phyloP scores from a whole-genome alignment of 495 filamentous ascomycete species.

The Thozetella sp. region DNA sequence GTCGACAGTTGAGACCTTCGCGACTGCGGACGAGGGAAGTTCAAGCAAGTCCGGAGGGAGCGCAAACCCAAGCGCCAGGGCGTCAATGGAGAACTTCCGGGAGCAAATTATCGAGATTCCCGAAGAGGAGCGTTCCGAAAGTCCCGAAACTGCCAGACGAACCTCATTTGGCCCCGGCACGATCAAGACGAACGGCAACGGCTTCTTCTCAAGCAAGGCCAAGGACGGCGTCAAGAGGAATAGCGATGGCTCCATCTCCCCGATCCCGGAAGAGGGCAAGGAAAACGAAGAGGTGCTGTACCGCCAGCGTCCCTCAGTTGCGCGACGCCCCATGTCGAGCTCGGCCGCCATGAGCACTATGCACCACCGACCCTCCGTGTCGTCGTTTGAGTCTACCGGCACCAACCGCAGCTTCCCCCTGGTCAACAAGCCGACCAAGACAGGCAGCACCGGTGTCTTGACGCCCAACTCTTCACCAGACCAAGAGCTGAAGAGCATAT shows the following conservation, averaged over 20 bases:
- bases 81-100: slow-evolving; percentile 6
- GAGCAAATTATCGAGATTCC: slow-evolving; percentile 10
- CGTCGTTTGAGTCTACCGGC: slow-evolving; percentile 49
- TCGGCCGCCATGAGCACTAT: slow-evolving; percentile 18
- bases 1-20: slow-evolving; percentile 80
- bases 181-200: not conserved
- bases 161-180: slow-evolving; percentile 18
- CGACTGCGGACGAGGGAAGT: slow-evolving; percentile 74
- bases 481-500: slow-evolving; percentile 37
- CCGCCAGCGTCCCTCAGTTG: slow-evolving; percentile 17
- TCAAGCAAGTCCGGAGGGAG: slow-evolving; percentile 25
- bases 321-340: slow-evolving; percentile 37
- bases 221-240: slow-evolving; percentile 12
- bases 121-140: slow-evolving; percentile 17
- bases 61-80: slow-evolving; percentile 11
- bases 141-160: slow-evolving; percentile 25
- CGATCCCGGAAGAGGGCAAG: slow-evolving; percentile 27
- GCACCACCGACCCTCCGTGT: slow-evolving; percentile 46
- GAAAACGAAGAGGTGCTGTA: slow-evolving; percentile 11
- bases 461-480: slow-evolving; percentile 38
- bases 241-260: slow-evolving; percentile 31
- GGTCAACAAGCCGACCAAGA: slow-evolving; percentile 45
- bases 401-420: slow-evolving; percentile 56
- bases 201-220: slow-evolving; percentile 5
- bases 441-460: slow-evolving; percentile 34